Base-by-base conservation (phyloP, 1,139 yeast genomes). In the Debaryomyces sp. region DNA sequence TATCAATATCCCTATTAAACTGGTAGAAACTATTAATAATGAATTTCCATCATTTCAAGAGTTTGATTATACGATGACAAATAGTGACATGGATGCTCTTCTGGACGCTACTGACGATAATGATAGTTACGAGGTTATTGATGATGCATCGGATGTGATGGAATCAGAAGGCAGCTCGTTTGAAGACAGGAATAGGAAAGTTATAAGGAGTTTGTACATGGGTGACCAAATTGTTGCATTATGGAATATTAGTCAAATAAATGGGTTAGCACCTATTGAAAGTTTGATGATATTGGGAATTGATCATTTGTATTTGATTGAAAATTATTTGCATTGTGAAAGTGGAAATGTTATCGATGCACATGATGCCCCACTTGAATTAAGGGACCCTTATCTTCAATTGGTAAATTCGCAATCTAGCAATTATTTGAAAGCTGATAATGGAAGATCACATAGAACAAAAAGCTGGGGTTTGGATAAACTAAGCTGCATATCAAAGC, bases 161-260 rank as follows among this genome's bases (percentile, higher is more conserved):
- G 61, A 55, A 18, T 34, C 51, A 2, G 60, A 55, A n/a, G 44
- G 68, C 41, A 56, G 62, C 9, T 67, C 68, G 3, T 76, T 75
- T 49, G 89, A 85, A 52, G 95, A 88, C 60, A 83, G 82, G 56
- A 88, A 89, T 61, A 70, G 96, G 47, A 85, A 85, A 59, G 87
- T 89, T 0, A 68, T 89, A 26, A 73, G 92, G 50, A 80, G 87
- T 56, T 67, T 89, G 45, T 84, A 71, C 57, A 77, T 82, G 49
- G 88, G 89, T n/a, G 97, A 89, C 61, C 78, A 77, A 46, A 87
- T 89, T 24, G 75, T 72, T 12, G 81, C 82, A 8, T 67, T 89
- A n/a, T 84, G 89, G 85, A 89, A 89, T 62, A 82, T 87, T 2
- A 82, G 91, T 51, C 84, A 84, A 46, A 80, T 89, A 22, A 71